Evolutionary conservation across 495 filamentous ascomycete genomes (phyloP), one percentile per base, ranked within the genome.

Genomic region (Choiromyces venosus): DNA sequence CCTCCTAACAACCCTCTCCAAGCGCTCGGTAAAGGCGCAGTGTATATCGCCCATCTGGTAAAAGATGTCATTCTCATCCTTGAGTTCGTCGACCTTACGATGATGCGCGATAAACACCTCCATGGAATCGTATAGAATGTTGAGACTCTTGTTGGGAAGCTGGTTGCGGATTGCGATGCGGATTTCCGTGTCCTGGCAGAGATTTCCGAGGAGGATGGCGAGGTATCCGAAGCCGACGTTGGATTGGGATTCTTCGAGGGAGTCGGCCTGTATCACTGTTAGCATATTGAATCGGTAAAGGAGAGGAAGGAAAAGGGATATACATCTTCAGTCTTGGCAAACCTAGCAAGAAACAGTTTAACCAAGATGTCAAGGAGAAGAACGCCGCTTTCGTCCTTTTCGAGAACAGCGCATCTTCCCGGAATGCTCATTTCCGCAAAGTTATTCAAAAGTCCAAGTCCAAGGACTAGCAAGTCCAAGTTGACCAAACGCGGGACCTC

Each of bases 181-280:
- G 18, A 88, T 87, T 38, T 85, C 83, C 18, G 79, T 66, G 68
- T 89, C 83, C 29, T 94, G 84, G 79, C 91, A 93, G 21, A 97
- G 85, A 67, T 91, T 92, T 37, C 92, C 90, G 16, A 99, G 84
- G 4, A 97, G 85, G 6, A 98, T 89, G 0, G 94, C 89, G 61
- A 99, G 85, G 78, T 97, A 99, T 37, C 96, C 96, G 72, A 94
- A 89, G 3, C 92, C 91, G 38, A 99, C 93, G 81, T 94, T 97
- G 68, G 89, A 87, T 68, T 91, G 90, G n/a, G 90, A 89, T 77
- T 93, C 92, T 81, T 93, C 86, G 79, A 94, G 87, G 0, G 93
- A 95, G 81, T 92, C 89, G 71, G 92, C 93, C 92, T 97, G 74
- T 29, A 29, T 35, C 40, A 37, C 66, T 67, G 66, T 73, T 70